These are phyloP conservation scores for Ichthyophthirius multifiliis DNA, from an alignment of 169 alveolate genomes.

Conservation along the genomic window DNA sequence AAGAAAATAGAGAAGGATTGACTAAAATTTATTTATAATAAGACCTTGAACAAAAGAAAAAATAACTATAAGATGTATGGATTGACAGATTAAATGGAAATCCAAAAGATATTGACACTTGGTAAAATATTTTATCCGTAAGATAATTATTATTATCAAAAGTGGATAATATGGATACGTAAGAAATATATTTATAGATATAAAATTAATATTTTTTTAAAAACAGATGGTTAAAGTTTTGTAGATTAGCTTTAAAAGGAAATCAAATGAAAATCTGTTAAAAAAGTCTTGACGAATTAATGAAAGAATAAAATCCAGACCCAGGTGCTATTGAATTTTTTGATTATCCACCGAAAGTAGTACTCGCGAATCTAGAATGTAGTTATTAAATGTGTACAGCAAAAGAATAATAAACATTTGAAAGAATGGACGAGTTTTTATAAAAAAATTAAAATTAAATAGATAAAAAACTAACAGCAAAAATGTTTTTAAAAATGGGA, in stretches of 20 bases:
- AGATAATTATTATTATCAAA: slow-evolving; percentile 51
- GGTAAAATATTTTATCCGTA: slow-evolving; percentile 53
- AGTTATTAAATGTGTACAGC: slow-evolving; percentile 38
- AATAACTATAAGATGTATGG: slow-evolving; percentile 50
- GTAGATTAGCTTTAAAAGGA: slow-evolving; percentile 45
- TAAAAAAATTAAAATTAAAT: slow-evolving; percentile 41
- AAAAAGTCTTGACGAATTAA: slow-evolving; percentile 38
- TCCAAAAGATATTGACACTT: slow-evolving; percentile 54
- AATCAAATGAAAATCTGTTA: slow-evolving; percentile 43
- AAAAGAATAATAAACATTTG: slow-evolving; percentile 44
- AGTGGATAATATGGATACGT: slow-evolving; percentile 45
- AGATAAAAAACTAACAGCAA: slow-evolving; percentile 39
- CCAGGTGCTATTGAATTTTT: slow-evolving; percentile 34
- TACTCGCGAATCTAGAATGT: slow-evolving; percentile 41
- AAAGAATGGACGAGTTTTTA: slow-evolving; percentile 35
- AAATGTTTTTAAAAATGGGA: slow-evolving; percentile 75
- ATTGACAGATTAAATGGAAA: slow-evolving; percentile 54
- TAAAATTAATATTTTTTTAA: neutral
- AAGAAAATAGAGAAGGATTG: slow-evolving; percentile 69
- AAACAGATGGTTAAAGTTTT: slow-evolving; percentile 44
- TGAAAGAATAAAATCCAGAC: slow-evolving; percentile 21
- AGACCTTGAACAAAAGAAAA: slow-evolving; percentile 32
- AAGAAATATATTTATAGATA: neutral
- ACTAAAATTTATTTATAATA: slow-evolving; percentile 41
- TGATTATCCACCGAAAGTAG: slow-evolving; percentile 31